phyloP scores from a whole-genome alignment of 1,284 basidiomycete genomes.

The Boletus semigastroideus region DNA sequence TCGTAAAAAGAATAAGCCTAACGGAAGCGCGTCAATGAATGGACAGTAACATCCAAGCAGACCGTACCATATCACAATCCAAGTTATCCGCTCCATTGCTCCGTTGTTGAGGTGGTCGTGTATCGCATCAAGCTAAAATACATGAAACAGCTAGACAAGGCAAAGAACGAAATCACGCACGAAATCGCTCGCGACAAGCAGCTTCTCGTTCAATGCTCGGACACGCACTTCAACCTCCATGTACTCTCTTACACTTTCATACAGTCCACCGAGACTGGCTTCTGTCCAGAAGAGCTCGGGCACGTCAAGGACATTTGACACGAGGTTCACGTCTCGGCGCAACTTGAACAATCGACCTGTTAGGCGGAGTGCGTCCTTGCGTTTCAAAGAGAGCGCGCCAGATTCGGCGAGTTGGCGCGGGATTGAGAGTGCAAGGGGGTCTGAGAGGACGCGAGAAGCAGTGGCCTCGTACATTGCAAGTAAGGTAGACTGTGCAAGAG shows the following conservation, averaged over 20 bases:
- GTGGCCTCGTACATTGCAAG: slow-evolving; percentile 86
- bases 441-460: slow-evolving; percentile 77
- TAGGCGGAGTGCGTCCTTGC: slow-evolving; percentile 83
- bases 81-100: slow-evolving; percentile 92
- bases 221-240: slow-evolving; percentile 90
- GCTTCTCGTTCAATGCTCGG: slow-evolving; percentile 85
- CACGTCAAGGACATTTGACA: slow-evolving; percentile 91
- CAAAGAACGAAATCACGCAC: slow-evolving; percentile 45
- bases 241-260: slow-evolving; percentile 93
- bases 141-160: not conserved
- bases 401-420: slow-evolving; percentile 83
- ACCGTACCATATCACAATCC: slow-evolving; percentile 88
- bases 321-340: slow-evolving; percentile 87
- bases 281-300: slow-evolving; percentile 97
- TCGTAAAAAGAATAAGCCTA: slow-evolving; percentile 86
- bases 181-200: slow-evolving; percentile 86
- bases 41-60: not conserved
- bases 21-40: not conserved
- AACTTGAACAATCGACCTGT: slow-evolving; percentile 90
- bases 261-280: slow-evolving; percentile 84
- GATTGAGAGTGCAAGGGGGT: slow-evolving; percentile 76
- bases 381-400: slow-evolving; percentile 75
- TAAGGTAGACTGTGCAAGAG: slow-evolving; percentile 92
- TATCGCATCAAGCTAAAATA: slow-evolving; percentile 79
- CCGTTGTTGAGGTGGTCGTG: slow-evolving; percentile 92